Evolutionary conservation across 768 basidiomycete genomes (phyloP).

Genomic region (Neoboletus magnificus): DNA sequence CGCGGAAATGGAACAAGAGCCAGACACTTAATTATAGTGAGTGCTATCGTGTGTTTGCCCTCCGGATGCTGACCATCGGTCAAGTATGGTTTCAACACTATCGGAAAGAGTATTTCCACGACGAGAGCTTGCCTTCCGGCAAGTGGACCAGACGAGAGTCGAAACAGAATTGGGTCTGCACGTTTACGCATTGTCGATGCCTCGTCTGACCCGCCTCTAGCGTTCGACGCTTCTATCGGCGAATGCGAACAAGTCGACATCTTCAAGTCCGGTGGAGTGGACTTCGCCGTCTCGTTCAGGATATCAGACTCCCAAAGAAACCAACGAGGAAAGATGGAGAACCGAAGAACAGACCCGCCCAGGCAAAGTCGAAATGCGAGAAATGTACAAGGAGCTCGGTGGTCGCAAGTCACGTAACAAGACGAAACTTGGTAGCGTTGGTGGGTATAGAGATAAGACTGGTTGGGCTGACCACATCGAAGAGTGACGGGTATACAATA

Average conservation of each 20-base stretch:
- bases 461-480: slow-evolving; percentile 58
- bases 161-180: slow-evolving; percentile 82
- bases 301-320: slow-evolving; percentile 74
- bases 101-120: slow-evolving; percentile 82
- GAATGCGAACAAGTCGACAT: slow-evolving; percentile 38
- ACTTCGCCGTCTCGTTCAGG: slow-evolving; percentile 53
- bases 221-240: slow-evolving; percentile 46
- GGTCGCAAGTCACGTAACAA: slow-evolving; percentile 80
- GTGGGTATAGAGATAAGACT: slow-evolving; percentile 69
- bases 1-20: slow-evolving; percentile 82
- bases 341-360: slow-evolving; percentile 56
- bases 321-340: slow-evolving; percentile 71
- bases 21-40: slow-evolving; percentile 89
- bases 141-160: slow-evolving; percentile 94
- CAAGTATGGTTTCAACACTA: slow-evolving; percentile 95
- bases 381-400: slow-evolving; percentile 86
- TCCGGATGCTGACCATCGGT: slow-evolving; percentile 1
- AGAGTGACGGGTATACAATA: slow-evolving; percentile 12
- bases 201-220: slow-evolving; percentile 33
- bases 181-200: slow-evolving; percentile 5
- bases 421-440: slow-evolving; percentile 64
- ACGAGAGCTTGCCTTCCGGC: slow-evolving; percentile 69
- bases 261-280: slow-evolving; percentile 45
- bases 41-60: slow-evolving; percentile 9
- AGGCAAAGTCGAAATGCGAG: slow-evolving; percentile 82